Conservation (phyloP, 164 flowering plant genomes). For the Vitis riparia region DNA sequence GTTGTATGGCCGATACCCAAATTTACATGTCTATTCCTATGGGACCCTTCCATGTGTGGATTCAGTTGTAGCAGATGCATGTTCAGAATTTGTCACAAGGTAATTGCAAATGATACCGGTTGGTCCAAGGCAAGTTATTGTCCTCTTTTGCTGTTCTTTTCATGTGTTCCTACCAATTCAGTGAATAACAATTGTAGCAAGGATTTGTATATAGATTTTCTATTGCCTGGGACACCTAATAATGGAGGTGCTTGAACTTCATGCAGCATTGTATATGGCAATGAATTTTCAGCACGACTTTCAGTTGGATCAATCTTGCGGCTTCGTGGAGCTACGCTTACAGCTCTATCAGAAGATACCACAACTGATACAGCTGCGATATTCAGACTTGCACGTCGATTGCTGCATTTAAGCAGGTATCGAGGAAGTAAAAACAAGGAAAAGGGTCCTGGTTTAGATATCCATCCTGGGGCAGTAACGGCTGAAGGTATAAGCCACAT, state of each 20-base stretch:
- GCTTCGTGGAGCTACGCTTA: slow-evolving; percentile 76
- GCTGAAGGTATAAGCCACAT: slow-evolving; percentile 16
- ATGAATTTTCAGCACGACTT: slow-evolving; percentile 86
- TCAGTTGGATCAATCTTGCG: slow-evolving; percentile 73
- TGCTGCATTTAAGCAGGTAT: slow-evolving; percentile 38
- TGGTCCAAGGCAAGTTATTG: neutral
- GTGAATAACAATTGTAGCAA: neutral
- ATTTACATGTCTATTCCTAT: slow-evolving; percentile 72
- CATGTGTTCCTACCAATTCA: neutral
- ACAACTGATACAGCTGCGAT: slow-evolving; percentile 53
- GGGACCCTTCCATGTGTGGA: slow-evolving; percentile 88
- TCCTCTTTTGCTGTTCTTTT: neutral
- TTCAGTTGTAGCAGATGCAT: slow-evolving; percentile 61
- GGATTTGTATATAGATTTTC: neutral
- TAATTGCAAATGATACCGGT: slow-evolving; percentile 19
- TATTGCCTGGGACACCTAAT: neutral
- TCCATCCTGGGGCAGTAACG: slow-evolving; percentile 10
- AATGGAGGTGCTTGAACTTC: slow-evolving; percentile 8
- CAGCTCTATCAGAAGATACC: slow-evolving; percentile 59
- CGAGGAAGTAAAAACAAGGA: slow-evolving; percentile 20
- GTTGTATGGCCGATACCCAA: slow-evolving; percentile 54
- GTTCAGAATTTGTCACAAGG: slow-evolving; percentile 83
- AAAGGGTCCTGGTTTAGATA: slow-evolving; percentile 19
- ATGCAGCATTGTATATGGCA: slow-evolving; percentile 68
- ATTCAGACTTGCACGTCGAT: slow-evolving; percentile 56